Base-by-base conservation (phyloP, 129 eudicot species). In the Silybum marianum region DNA sequence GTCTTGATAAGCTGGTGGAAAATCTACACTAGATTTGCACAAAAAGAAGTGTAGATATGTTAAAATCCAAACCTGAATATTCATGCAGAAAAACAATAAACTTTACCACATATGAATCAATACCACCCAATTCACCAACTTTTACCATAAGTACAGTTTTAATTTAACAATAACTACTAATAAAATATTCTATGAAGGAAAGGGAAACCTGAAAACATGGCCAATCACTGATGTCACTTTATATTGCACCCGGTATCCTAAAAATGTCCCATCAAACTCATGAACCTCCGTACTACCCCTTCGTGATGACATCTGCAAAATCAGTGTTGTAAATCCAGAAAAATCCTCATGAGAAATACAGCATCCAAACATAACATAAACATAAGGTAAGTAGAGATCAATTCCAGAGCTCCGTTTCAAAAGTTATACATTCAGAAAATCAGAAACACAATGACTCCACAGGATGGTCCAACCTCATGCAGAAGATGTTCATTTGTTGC, bases 181-280 rank as follows among this genome's bases (percentile, higher is more conserved):
- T 34, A 11, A 34, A 11, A 74, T n/a, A 42, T 14, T 75, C 14
- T 25, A 81, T 71, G 73, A 70, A 30, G 81, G n/a, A 74, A 74
- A 67, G 25, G 63, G 77, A 69, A 82, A 94, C 98, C 98, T 94
- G 91, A 94, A 94, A 80, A 94, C 96, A 85, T 94, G 98, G 54
- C 98, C 98, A 83, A 94, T 94, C 51, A 94, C 98, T 60, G 98
- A 91, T 58, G 98, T 94, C 81, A 94, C 97, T 92, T 86, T 94
- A 73, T 85, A 87, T 76, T 88, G 90, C 24, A 85, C 90, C 62
- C 77, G 85, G 73, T 54, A 80, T 13, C 97, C 98, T 73, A 83
- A 66, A 87, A 94, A 94, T 71, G 72, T 85, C 54, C 94, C 98
- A 48, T 92, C 91, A 86, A 94, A 94, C 84, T 94, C 98, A 86